phyloP scores from a whole-genome alignment of 176 grass and related monocot species.

The Cenchrus purpureus region DNA sequence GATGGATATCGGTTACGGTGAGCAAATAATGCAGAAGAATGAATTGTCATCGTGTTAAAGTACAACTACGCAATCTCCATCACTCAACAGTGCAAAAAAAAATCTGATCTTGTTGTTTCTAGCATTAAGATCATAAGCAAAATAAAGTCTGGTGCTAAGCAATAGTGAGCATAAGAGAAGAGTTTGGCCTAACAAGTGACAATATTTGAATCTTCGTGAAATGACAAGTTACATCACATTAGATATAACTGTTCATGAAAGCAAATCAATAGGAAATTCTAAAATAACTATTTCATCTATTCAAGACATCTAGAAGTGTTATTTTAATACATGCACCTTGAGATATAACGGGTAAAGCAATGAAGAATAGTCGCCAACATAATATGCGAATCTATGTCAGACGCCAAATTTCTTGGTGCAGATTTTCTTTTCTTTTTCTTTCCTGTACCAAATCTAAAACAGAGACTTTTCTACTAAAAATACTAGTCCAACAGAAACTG shows the following conservation, averaged over 20 bases:
- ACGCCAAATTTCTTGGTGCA: background rate
- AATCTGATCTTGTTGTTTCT: background rate
- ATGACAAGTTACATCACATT: slow-evolving; percentile 13
- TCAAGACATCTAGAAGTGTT: slow-evolving; percentile 1
- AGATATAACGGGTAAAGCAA: background rate
- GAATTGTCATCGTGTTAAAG: background rate
- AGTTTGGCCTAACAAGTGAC: background rate
- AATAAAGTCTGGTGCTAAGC: background rate
- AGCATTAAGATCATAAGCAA: background rate
- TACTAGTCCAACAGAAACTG: background rate
- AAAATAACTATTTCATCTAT: background rate
- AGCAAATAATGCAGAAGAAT: slow-evolving; percentile 26
- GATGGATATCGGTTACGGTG: slow-evolving; percentile 19
- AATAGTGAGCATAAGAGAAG: background rate
- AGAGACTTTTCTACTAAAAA: background rate
- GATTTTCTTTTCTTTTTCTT: background rate
- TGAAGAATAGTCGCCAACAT: background rate
- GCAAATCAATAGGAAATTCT: background rate
- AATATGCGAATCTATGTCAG: background rate
- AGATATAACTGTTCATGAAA: background rate
- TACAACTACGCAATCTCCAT: background rate
- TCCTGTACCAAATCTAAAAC: background rate
- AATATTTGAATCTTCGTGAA: background rate
- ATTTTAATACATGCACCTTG: background rate
- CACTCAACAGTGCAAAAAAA: background rate